Conservation (phyloP, 1,284 basidiomycete genomes). For the Rhizopogon parksii region DNA sequence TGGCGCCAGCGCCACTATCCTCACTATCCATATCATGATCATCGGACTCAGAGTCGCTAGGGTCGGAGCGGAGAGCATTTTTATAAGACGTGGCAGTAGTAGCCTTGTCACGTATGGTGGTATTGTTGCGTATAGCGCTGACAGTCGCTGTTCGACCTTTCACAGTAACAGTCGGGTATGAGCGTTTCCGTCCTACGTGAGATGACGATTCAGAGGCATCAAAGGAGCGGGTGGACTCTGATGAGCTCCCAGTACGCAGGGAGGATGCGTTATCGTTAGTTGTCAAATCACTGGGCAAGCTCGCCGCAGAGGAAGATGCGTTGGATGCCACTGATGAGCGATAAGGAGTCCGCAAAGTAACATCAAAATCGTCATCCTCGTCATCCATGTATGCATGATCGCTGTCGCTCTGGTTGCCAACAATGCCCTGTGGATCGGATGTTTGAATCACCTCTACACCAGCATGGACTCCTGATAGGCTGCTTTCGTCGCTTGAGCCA, state of each 20-base stretch:
- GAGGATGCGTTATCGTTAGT: slow-evolving; percentile 40
- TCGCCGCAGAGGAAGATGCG: slow-evolving; percentile 31
- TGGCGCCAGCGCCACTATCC: slow-evolving; percentile 10
- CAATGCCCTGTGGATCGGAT: slow-evolving; percentile 22
- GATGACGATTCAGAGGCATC: slow-evolving; percentile 25
- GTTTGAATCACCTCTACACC: slow-evolving; percentile 14
- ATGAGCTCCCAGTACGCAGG: slow-evolving; percentile 37
- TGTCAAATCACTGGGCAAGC: slow-evolving; percentile 36
- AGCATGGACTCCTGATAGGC: slow-evolving; percentile 7
- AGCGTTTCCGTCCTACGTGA: slow-evolving; percentile 31
- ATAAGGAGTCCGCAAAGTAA: slow-evolving; percentile 59
- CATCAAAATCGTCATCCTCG: slow-evolving; percentile 56
- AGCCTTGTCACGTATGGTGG: slow-evolving; percentile 24
- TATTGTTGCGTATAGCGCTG: slow-evolving; percentile 13
- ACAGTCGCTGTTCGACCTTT: slow-evolving; percentile 1
- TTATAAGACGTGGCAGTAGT: not conserved
- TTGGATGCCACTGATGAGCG: slow-evolving; percentile 26
- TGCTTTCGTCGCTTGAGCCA: slow-evolving; percentile 48
- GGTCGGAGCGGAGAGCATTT: slow-evolving; percentile 16
- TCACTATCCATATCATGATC: slow-evolving; percentile 11
- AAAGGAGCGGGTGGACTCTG: slow-evolving; percentile 38
- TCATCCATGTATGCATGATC: slow-evolving; percentile 25
- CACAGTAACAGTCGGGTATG: slow-evolving; percentile 12
- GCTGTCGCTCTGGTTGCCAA: slow-evolving; percentile 23
- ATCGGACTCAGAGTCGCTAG: slow-evolving; percentile 19